Percentiles rank a stretch among this genome's conserved stretches.
phyloP scores from a whole-genome alignment of 257 asterid species.

The Fraxinus pennsylvanica region DNA sequence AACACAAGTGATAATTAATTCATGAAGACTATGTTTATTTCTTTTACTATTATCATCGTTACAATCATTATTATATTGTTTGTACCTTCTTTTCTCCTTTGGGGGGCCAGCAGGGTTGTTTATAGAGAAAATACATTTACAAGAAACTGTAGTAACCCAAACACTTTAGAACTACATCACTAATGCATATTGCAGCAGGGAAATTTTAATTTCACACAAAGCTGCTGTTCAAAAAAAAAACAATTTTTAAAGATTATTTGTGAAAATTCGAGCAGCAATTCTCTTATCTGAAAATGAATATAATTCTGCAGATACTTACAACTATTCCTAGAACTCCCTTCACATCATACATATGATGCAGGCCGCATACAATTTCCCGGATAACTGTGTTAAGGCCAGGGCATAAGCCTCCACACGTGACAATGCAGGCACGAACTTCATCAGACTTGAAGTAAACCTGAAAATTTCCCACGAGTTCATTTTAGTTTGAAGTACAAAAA shows the following conservation, averaged over 20 bases:
- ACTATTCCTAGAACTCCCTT: slow-evolving; percentile 70
- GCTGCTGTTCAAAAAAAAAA: background rate
- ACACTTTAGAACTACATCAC: background rate
- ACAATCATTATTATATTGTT: too few relatives aligned
- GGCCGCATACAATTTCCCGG: slow-evolving; percentile 85
- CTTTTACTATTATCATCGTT: too few relatives aligned
- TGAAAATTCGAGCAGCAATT: background rate
- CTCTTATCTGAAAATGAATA: background rate
- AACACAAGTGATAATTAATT: background rate
- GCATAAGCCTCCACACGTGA: slow-evolving; percentile 94
- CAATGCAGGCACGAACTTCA: slow-evolving; percentile 86
- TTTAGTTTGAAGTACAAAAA: background rate
- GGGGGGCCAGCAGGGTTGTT: too few relatives aligned
- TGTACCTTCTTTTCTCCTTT: too few relatives aligned
- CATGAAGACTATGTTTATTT: background rate
- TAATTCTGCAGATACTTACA: slow-evolving; percentile 41
- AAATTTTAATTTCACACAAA: background rate
- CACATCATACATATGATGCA: slow-evolving; percentile 82
- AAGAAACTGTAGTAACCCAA: background rate
- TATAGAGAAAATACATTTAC: too few relatives aligned
- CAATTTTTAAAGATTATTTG: background rate
- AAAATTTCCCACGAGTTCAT: slow-evolving; percentile 9
- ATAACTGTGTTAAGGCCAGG: slow-evolving; percentile 94
- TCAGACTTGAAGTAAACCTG: slow-evolving; percentile 86
- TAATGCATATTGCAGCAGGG: background rate